Base-by-base conservation (phyloP, 176 grass and related monocot species). In the Carex kokanica region DNA sequence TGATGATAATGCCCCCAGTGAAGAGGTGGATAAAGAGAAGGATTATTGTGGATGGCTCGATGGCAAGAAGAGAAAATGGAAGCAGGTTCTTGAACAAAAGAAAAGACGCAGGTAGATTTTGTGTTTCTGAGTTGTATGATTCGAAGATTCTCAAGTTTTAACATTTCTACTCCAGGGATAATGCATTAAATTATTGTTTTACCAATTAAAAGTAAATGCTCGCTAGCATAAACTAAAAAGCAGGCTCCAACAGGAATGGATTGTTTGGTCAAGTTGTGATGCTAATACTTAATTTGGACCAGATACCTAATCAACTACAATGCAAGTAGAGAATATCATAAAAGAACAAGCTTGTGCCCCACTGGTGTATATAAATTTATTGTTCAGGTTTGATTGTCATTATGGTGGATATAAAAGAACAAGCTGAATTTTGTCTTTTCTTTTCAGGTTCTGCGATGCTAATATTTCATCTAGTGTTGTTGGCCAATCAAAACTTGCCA, bases 21-120 rank as follows among this genome's bases (percentile, higher is more conserved):
- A 86, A 82, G 58, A 17, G 81, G 81, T 97, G 72, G 84, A 94
- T 84, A 97, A 79, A 86, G 80, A 83, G 61, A 82, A 79, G 53
- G 88, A 97, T 88, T 97, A 97, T 90, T 83, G 90, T 87, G 90
- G 90, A 86, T 97, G 95, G 95, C 95, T 97, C 88, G 92, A 97
- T 81, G 87, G 60, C 10, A 97, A 88, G 73, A 97, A 97, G 66
- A 97, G 95, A 73, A 97, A 97, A 87, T 97, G 95, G 95, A 94
- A 87, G 85, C 36, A 88, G 70, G 74, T 83, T 66, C 90, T 79
- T 10, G 92, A 94, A 52, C 83, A 92, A 78, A 97, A 77, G 75
- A 97, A 97, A 75, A 88, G 85, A 62, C 77, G 36, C 62, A 97
- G 95, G 95, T 97, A 87, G 49, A 85, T 81, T 1, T 82, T 2